phyloP scores from a whole-genome alignment of 2,329 filamentous ascomycete genomes.

The Claviceps digitariae region DNA sequence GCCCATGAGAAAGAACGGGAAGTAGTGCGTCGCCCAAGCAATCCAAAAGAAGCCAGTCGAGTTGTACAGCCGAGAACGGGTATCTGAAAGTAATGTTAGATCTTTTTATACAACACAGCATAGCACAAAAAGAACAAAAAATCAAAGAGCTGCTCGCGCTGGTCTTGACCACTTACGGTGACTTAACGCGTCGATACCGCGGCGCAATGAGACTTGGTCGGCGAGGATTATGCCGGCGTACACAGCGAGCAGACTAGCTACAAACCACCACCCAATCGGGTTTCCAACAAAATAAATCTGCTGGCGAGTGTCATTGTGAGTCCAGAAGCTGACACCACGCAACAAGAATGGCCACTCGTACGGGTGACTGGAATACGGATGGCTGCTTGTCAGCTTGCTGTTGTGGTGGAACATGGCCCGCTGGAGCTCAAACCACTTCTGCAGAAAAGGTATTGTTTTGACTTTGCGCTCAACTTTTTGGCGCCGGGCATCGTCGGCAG shows the following conservation, averaged over 20 bases:
- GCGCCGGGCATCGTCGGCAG: conserved; percentile 57
- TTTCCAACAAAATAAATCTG: conserved; percentile 99
- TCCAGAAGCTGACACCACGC: conserved; percentile 98
- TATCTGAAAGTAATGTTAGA: conserved; percentile 41
- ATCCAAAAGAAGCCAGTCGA: conserved; percentile 99
- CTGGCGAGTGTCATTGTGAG: conserved; percentile 81
- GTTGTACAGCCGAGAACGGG: conserved; percentile 90
- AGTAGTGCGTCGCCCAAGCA: conserved; percentile 92
- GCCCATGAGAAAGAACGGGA: conserved; percentile 96
- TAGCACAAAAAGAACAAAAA: not conserved
- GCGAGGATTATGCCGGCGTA: conserved; percentile 85
- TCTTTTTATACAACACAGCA: not conserved
- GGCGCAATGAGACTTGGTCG: conserved; percentile 84
- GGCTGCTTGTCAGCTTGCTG: conserved; percentile 91
- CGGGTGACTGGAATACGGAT: conserved; percentile 88
- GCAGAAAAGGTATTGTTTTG: conserved; percentile 75
- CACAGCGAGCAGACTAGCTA: conserved; percentile 81
- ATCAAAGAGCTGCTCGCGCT: not conserved
- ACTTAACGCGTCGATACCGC: conserved; percentile 86
- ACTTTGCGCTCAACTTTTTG: conserved; percentile 64
- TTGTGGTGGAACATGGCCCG: conserved; percentile 99
- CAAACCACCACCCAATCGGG: conserved; percentile 93
- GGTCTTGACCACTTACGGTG: conserved; percentile 56
- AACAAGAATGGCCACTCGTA: conserved; percentile 98
- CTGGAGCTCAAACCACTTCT: conserved; percentile 93